Evolutionary conservation across 257 asterid species (phyloP).

Genomic region (Gynochthodes officinalis): DNA sequence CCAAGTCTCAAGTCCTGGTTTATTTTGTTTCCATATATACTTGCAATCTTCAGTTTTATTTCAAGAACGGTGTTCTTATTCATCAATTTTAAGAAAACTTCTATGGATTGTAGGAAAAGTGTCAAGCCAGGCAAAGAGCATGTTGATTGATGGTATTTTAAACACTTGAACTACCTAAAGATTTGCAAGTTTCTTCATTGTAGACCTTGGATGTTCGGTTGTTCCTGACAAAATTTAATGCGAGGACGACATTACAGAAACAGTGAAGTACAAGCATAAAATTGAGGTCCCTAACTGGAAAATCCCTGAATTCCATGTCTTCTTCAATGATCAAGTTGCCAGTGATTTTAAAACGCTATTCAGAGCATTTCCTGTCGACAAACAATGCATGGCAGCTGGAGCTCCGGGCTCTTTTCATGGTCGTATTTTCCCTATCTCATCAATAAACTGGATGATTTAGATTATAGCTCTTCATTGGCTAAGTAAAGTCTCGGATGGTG

Average conservation of each 20-base stretch:
- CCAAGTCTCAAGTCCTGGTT: background rate
- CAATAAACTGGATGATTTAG: slow-evolving; percentile 6
- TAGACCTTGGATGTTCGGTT: slow-evolving; percentile 54
- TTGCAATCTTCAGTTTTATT: background rate
- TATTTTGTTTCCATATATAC: background rate
- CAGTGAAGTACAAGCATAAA: slow-evolving; percentile 22
- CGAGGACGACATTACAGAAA: slow-evolving; percentile 33
- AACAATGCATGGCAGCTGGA: slow-evolving; percentile 10
- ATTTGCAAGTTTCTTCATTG: slow-evolving; percentile 28
- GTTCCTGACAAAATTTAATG: slow-evolving; percentile 51
- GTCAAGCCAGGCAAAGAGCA: background rate
- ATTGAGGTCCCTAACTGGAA: background rate
- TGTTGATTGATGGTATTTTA: background rate
- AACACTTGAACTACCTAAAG: background rate
- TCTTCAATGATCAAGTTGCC: slow-evolving; percentile 2
- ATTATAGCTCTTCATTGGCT: background rate
- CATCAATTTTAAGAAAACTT: too few relatives aligned
- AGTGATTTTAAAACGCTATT: slow-evolving; percentile 11
- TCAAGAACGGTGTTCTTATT: background rate
- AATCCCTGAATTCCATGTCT: slow-evolving; percentile 5
- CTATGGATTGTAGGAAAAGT: background rate
- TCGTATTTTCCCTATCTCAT: slow-evolving; percentile 15
- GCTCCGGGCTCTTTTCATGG: slow-evolving; percentile 16
- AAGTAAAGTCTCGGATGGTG: background rate
- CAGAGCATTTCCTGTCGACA: slow-evolving; percentile 7